Base-by-base conservation (phyloP, 108 stramenopile genomes). In the Nitzschia sp. region DNA sequence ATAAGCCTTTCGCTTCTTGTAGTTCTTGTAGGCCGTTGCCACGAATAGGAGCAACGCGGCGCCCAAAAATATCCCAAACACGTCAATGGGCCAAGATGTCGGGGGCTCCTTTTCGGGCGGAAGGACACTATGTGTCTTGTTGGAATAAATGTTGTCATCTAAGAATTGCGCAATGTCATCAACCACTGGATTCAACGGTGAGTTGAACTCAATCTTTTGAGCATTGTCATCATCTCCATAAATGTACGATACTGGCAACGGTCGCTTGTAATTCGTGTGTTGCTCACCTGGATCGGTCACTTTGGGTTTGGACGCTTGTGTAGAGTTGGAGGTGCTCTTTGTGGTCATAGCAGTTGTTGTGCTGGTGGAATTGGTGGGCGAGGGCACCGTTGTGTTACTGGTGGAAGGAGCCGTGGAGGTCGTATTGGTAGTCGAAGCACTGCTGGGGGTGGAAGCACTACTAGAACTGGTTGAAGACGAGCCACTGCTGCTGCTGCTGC, bases 81-180 rank as follows among this genome's bases (percentile, higher is more conserved):
- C 63, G 2, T 46, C 34, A 24, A 30, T 31, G 28, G 70, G 60
- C 76, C 76, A 77, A n/a, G 42, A 31, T 9, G 59, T 21, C 0
- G 76, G 64, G 51, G 72, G 64, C 1, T 64, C 64, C 33, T 59
- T 64, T 59, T 77, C 76, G 27, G 70, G 61, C 13, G 76, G 76
- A 32, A 77, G 23, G 58, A 67, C 1, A 31, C 54, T 46, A 2
- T 15, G 53, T 17, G 55, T 53, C 24, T 21, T 0, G 62, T 62
- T 71, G 13, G 11, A 2, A 26, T 31, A 9, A n/a, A n/a, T n/a
- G 5, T 24, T n/a, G 36, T 62, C 60, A 47, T 71, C 49, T 35
- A 62, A 45, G 38, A 62, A 42, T 45, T 62, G 36, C 23, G 38
- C 15, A 62, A 62, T 62, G 24, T 62, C 36, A 62, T 65, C 49